These are phyloP conservation scores for Neurospora africana DNA, from an alignment of 495 filamentous ascomycete species.

Conservation along the genomic window DNA sequence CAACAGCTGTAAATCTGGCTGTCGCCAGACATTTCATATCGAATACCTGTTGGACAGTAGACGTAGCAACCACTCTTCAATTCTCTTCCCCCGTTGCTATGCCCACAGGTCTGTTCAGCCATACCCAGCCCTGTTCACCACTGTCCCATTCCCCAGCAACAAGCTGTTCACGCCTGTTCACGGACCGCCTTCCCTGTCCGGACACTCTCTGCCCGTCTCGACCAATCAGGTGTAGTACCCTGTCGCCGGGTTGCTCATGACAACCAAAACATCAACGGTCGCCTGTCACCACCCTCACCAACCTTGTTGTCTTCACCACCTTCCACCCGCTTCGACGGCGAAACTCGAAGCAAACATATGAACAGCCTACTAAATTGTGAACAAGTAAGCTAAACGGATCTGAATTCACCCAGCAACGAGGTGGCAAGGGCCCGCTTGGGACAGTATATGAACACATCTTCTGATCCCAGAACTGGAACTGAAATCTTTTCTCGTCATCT, in stretches of 20 bases:
- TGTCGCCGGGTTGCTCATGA: neutral
- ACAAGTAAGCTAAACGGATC: neutral
- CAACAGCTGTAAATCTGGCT: neutral
- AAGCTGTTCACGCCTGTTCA: neutral
- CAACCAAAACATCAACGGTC: neutral
- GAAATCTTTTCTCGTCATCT: neutral
- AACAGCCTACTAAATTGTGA: neutral
- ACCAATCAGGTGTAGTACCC: neutral
- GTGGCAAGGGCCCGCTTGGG: neutral
- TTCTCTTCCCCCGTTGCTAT: neutral
- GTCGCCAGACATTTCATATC: neutral
- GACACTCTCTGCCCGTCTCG: conserved; percentile 10
- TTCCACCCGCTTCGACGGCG: neutral
- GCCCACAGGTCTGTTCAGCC: neutral
- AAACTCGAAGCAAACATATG: neutral
- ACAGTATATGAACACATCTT: neutral
- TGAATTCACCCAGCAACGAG: neutral
- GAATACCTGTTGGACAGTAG: neutral
- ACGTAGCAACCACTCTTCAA: neutral
- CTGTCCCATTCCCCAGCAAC: neutral
- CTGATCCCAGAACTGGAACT: neutral
- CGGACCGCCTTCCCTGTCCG: neutral
- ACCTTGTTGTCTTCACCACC: neutral
- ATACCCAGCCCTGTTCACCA: neutral
- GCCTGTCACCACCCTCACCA: neutral